Evolutionary conservation across 352 stramenopile species (phyloP), one percentile per base, ranked within the genome.

Genomic region (Globisporangium viniferum): DNA sequence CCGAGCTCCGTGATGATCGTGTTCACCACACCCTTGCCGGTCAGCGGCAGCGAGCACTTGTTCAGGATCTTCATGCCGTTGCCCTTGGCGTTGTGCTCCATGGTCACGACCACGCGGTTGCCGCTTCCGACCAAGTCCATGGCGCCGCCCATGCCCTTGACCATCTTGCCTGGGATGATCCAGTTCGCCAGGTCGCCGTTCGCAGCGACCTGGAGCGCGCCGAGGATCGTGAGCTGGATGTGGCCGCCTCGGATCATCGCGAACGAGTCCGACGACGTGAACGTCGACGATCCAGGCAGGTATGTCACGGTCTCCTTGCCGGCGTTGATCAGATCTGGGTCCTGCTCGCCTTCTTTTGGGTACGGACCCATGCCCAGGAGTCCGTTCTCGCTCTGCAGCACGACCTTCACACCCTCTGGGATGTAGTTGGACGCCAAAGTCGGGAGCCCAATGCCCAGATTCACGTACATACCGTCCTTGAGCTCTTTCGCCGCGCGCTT

Each of bases 101-200:
- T 99, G 7, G 96, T 98, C 12, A 99, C 94, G 41, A 99, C 92
- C 4, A 99, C 95, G 60, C 90, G 84, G 63, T 96, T 97, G 33
- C 90, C 92, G 29, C 84, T 93, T 27, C 89, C 93, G 10, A 99
- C 96, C 29, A 99, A 81, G 76, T 99, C 97, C 97, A 99, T 99
- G 10, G 97, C 97, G 62, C 97, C 97, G 27, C 97, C 97, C 97
- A 99, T 99, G 68, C 95, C 97, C 77, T 99, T 99, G 27, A 98
- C 81, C 78, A 99, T 95, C 77, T 98, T 98, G 39, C 96, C 96
- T 4, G 96, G 96, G 57, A 98, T 98, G 65, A 97, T 98, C 92
- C 92, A 99, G 74, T 97, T 98, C 39, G 97, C 96, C 36, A 99
- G 68, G 69, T 99, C 97, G 55, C 97, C 97, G 63, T 96, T 97